Evolutionary conservation across 1,284 basidiomycete species (phyloP).

Genomic region (Polyporus tsugae): DNA sequence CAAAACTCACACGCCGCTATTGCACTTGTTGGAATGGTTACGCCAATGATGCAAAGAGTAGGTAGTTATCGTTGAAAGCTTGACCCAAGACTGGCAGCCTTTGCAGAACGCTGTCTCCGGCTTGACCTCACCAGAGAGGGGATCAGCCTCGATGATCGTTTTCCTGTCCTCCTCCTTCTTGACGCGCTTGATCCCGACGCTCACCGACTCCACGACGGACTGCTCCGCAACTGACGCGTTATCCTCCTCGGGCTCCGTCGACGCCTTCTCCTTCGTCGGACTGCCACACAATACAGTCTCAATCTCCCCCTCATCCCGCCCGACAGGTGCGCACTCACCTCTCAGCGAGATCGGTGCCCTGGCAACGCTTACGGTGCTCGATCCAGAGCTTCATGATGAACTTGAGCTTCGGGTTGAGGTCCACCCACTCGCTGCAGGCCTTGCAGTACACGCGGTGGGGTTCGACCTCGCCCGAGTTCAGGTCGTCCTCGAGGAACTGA

Average conservation of each 20-base stretch:
- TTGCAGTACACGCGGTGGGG: conserved; percentile 62
- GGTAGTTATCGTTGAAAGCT: conserved; percentile 47
- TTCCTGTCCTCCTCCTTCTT: conserved; percentile 54
- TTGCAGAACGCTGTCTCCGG: conserved; percentile 62
- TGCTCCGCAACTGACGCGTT: conserved; percentile 33
- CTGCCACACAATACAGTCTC: conserved; percentile 9
- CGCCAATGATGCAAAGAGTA: conserved; percentile 63
- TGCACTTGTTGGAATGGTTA: conserved; percentile 55
- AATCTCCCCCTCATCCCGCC: not conserved
- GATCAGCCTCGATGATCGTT: conserved; percentile 59
- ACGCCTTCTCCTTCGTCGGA: conserved; percentile 29
- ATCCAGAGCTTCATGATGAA: conserved; percentile 69
- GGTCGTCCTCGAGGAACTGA: conserved; percentile 66
- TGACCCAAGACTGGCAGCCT: conserved; percentile 68
- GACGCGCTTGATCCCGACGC: conserved; percentile 35
- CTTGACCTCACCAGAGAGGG: conserved; percentile 55
- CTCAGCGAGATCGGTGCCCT: conserved; percentile 26
- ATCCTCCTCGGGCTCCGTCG: conserved; percentile 38
- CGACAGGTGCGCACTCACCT: conserved; percentile 31
- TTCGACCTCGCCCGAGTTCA: conserved; percentile 61
- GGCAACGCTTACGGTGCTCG: conserved; percentile 58
- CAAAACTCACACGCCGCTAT: conserved; percentile 47
- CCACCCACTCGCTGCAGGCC: conserved; percentile 61
- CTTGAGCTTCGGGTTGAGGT: conserved; percentile 58
- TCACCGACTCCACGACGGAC: conserved; percentile 26